Conservation (phyloP, 2,329 filamentous ascomycete genomes). For the Cladosporium sp. region DNA sequence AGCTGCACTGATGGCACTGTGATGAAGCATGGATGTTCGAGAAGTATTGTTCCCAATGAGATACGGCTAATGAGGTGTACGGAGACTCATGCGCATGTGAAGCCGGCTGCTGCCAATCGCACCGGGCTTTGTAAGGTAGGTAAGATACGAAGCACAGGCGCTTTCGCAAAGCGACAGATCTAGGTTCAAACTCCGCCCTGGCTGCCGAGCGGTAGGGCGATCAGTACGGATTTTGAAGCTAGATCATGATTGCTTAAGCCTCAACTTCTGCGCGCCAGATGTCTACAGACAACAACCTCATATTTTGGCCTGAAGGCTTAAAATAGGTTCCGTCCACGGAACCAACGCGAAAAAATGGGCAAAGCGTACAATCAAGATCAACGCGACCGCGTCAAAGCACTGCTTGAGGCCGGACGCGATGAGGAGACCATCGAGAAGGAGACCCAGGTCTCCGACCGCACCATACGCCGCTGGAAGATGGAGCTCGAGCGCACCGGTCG, state of each 20-base stretch:
- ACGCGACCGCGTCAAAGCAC: constrained; percentile 32
- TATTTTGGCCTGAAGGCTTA: not conserved
- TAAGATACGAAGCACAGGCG: not conserved
- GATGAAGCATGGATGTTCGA: not conserved
- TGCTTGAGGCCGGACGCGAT: constrained; percentile 39
- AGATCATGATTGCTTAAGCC: too few relatives aligned
- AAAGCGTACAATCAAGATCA: constrained; percentile 33
- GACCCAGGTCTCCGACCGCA: constrained; percentile 41
- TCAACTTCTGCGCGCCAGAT: not conserved
- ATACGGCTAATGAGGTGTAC: not conserved
- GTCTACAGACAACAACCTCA: not conserved
- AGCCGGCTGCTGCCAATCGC: not conserved
- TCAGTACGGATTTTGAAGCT: too few relatives aligned
- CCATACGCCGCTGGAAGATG: constrained; percentile 41
- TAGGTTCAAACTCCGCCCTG: too few relatives aligned
- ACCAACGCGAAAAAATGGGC: constrained; percentile 24
- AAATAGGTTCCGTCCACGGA: not conserved
- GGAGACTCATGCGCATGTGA: not conserved
- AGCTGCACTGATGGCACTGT: not conserved
- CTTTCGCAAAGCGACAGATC: too few relatives aligned
- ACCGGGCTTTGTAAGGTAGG: not conserved
- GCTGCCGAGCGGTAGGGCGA: too few relatives aligned
- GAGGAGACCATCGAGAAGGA: constrained; percentile 41
- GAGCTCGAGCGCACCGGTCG: constrained; percentile 42
- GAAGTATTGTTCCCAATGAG: not conserved